Evolutionary conservation across 805 yeast species (phyloP), one percentile per base, ranked within the genome.

Genomic region (Cephaloascus fragrans): DNA sequence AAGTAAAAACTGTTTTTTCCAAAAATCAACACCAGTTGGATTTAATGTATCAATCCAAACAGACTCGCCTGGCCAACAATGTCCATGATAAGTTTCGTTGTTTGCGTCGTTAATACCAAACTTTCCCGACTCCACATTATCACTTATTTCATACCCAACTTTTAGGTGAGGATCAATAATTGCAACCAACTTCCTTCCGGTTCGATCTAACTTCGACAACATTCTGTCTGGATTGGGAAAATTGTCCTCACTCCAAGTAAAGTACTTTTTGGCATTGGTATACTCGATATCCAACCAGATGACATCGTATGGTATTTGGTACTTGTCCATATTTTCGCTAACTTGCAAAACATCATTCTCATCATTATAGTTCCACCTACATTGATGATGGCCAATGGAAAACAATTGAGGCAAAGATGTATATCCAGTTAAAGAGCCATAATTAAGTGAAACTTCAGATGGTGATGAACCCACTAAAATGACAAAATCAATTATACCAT

Each of bases 31-130:
- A 1, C 88, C 73, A 1, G 58, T 50, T 1, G 89, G 86, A 51
- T 80, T 75, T 41, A 89, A 59, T 0, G 95, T 71, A 50, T 93
- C 98, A 40, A 93, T 76, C 97, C 97, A 93, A 5, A 87, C 68
- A 0, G 96, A 83, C 47, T 85, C 87, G 1, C 97, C 98, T 2
- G 98, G 97, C 98, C 98, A 93, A 59, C 97, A 93, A 56, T 87
- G 94, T 3, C 96, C 97, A 37, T 75, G 67, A 55, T 67, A 89
- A 2, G 75, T 60, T 1, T 66, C 53, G 19, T 77, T 80, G 2
- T 56, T 46, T 17, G 59, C 56, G 44, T 63, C 56, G 20, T 55
- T 60, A 17, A 87, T 66, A 0, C 74, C 76, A 6, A 75, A 51
- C 4, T 60, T 52, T 6, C 67, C 50, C 12, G 63, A 47, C 4